Conservation (phyloP, 1,139 yeast genomes). For the Yamadazyma buinensis region DNA sequence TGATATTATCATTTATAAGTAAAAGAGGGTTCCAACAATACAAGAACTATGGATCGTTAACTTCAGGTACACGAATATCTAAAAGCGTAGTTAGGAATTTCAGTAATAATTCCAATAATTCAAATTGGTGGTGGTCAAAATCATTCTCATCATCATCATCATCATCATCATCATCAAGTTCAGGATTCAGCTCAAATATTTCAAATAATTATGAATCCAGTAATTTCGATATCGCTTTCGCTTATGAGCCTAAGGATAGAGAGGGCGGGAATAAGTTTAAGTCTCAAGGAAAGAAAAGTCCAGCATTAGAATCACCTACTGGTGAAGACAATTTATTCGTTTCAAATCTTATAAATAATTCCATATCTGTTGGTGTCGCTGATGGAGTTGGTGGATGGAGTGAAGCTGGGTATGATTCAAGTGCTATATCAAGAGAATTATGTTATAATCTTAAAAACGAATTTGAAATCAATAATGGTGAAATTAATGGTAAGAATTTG, state of each 20-base stretch:
- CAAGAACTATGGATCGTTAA: too few relatives aligned
- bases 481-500: constrained; percentile 26
- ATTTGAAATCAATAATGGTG: constrained; percentile 20
- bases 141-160: constrained; percentile 11
- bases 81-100: too few relatives aligned
- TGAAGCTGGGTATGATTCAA: constrained; percentile 85
- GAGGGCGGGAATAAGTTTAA: constrained; percentile 44
- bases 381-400: constrained; percentile 99
- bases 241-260: constrained; percentile 70
- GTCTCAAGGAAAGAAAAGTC: constrained; percentile 16
- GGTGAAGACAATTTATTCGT: constrained; percentile 89
- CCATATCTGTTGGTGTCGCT: constrained; percentile 78
- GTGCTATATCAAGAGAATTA: constrained; percentile 71
- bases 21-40: constrained; percentile 21
- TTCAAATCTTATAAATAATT: constrained; percentile 39
- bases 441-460: constrained; percentile 38
- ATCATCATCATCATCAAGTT: constrained; percentile 1
- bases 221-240: constrained; percentile 50
- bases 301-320: constrained; percentile 52
- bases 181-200: too few relatives aligned
- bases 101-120: constrained; percentile 3
- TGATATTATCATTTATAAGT: constrained; percentile 25
- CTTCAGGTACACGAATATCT: too few relatives aligned
- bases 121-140: constrained; percentile 11
- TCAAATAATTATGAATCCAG: constrained; percentile 18